These are phyloP conservation scores for Pythium phragmiticola DNA, from an alignment of 352 stramenopile genomes.

Conservation along the genomic window DNA sequence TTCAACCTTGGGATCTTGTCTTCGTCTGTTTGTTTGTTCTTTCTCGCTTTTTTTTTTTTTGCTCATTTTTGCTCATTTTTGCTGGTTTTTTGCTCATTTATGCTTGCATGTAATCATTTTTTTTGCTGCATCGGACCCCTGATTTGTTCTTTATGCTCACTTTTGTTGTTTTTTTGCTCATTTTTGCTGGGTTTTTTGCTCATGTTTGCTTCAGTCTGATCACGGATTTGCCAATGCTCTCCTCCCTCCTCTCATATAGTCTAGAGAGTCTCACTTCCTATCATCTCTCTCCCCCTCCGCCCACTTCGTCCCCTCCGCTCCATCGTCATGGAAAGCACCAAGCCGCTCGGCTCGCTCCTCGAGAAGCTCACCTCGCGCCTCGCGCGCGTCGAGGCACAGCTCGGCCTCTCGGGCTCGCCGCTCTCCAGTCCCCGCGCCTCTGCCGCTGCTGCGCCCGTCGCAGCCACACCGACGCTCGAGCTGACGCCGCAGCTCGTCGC, in stretches of 20 bases:
- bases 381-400: slow-evolving; percentile 56
- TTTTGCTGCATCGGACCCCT: no score
- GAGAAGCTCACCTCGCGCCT: slow-evolving; percentile 63
- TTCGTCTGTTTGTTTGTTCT: slow-evolving; percentile 1
- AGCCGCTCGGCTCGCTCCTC: slow-evolving; percentile 63
- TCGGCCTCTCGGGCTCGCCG: slow-evolving; percentile 40
- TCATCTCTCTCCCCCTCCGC: not conserved
- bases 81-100: no score
- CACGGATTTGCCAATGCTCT: no score
- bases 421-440: slow-evolving; percentile 23
- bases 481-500: slow-evolving; percentile 74
- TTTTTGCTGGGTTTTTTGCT: no score
- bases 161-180: no score
- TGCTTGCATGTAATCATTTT: no score
- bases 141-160: no score
- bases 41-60: no score
- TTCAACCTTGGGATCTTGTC: slow-evolving; percentile 15
- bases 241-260: no score
- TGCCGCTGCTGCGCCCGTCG: slow-evolving; percentile 5
- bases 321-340: slow-evolving; percentile 35
- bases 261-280: no score
- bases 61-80: no score
- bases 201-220: no score
- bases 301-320: not conserved
- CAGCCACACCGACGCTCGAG: slow-evolving; percentile 26